Percentiles rank a stretch among this genome's conserved stretches.
These are phyloP conservation scores for Tetrapyrgos nigripes DNA, from an alignment of 1,284 basidiomycete species.

Conservation along the genomic window DNA sequence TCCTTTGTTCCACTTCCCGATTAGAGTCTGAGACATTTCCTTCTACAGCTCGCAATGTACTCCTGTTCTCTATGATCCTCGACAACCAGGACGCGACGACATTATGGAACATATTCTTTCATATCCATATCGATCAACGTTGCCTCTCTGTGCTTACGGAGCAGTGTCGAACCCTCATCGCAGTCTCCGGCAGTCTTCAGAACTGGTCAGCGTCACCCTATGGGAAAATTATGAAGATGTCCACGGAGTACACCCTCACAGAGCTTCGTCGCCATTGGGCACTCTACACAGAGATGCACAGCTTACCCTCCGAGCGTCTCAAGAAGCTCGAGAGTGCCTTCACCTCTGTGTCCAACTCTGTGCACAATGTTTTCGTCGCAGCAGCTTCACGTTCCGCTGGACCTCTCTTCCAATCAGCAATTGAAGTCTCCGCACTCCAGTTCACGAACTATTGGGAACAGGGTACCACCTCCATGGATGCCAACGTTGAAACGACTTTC, in stretches of 20 bases:
- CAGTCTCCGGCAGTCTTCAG: slow-evolving; percentile 39
- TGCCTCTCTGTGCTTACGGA: slow-evolving; percentile 44
- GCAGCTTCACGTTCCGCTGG: slow-evolving; percentile 40
- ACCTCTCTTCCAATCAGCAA: slow-evolving; percentile 31
- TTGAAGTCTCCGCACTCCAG: slow-evolving; percentile 21
- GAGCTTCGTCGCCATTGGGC: slow-evolving; percentile 45
- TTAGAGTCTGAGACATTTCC: slow-evolving; percentile 14
- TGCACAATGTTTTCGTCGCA: neutral
- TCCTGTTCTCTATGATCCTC: slow-evolving; percentile 45
- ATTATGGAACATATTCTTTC: slow-evolving; percentile 65
- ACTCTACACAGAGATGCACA: slow-evolving; percentile 30
- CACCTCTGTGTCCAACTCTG: slow-evolving; percentile 15
- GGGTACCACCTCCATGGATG: slow-evolving; percentile 44
- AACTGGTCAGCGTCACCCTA: slow-evolving; percentile 46
- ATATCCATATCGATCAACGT: slow-evolving; percentile 53
- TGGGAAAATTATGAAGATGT: slow-evolving; percentile 37
- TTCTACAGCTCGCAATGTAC: slow-evolving; percentile 42
- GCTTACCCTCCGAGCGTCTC: slow-evolving; percentile 12
- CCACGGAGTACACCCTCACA: slow-evolving; percentile 40
- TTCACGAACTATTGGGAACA: slow-evolving; percentile 49
- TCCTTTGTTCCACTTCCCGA: neutral
- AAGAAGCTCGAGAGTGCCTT: slow-evolving; percentile 17
- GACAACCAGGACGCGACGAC: slow-evolving; percentile 32
- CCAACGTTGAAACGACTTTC: slow-evolving; percentile 31
- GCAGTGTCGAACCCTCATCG: slow-evolving; percentile 52